phyloP scores from a whole-genome alignment of 2,329 filamentous ascomycete genomes.

The Cordyceps javanica region DNA sequence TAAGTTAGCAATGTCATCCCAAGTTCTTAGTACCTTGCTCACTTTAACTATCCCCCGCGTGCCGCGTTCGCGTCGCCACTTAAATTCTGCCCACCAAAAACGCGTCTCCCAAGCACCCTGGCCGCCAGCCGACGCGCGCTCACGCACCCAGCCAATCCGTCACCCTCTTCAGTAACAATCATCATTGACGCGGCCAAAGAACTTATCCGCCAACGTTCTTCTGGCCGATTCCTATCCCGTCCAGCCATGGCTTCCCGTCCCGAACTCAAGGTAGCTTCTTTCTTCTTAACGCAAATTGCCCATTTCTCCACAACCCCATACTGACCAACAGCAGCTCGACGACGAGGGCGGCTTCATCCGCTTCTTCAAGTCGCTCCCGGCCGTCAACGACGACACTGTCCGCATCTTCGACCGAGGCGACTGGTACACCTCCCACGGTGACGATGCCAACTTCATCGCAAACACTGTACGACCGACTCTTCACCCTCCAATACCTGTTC shows the following conservation, averaged over 20 bases:
- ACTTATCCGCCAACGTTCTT: neutral
- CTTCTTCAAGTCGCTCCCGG: constrained; percentile 83
- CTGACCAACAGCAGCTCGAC: constrained; percentile 60
- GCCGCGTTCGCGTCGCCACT: constrained; percentile 14
- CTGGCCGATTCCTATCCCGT: neutral
- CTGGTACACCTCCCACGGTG: constrained; percentile 90
- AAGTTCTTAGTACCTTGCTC: no score
- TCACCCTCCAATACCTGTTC: neutral
- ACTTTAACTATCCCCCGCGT: no score
- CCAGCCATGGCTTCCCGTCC: constrained; percentile 62
- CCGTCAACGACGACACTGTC: constrained; percentile 66
- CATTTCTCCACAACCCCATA: neutral
- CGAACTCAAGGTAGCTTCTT: constrained; percentile 58
- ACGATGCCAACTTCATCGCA: constrained; percentile 79
- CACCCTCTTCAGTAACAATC: neutral
- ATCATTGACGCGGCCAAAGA: neutral
- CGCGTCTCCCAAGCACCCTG: constrained; percentile 17
- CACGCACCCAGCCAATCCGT: neutral
- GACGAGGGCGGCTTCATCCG: constrained; percentile 96
- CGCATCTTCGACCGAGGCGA: constrained; percentile 92
- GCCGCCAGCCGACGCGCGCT: constrained; percentile 12
- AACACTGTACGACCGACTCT: constrained; percentile 49
- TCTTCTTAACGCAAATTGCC: neutral
- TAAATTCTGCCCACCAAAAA: constrained; percentile 17
- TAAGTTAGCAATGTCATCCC: no score